Percentiles rank a stretch among this genome's conserved stretches.
These are phyloP conservation scores for Coniochaeta sp. DNA, from an alignment of 2,329 filamentous ascomycete genomes.

Conservation along the genomic window DNA sequence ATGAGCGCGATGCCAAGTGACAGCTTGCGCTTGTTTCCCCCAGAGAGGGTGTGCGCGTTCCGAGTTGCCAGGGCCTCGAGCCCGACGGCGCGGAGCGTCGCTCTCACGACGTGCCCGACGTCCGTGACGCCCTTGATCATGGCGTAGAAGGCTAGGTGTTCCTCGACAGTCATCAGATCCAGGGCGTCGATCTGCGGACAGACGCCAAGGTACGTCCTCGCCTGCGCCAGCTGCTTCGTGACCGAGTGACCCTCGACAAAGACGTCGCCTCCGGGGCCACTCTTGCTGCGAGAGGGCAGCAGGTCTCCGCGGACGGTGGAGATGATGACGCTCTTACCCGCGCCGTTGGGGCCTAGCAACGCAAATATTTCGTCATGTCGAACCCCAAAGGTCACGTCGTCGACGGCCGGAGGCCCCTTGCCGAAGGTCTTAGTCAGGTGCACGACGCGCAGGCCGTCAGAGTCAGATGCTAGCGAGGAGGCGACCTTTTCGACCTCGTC, in stretches of 20 bases:
- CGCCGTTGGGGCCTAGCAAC: constrained; percentile 69
- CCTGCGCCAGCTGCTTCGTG: constrained; percentile 54
- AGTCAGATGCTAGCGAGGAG: no score
- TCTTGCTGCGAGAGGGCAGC: constrained; percentile 49
- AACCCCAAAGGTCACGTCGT: constrained; percentile 66
- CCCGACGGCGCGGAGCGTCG: constrained; percentile 60
- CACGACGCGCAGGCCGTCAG: no score
- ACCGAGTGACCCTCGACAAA: constrained; percentile 62
- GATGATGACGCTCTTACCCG: constrained; percentile 68
- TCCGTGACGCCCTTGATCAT: constrained; percentile 59
- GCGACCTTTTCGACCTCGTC: no score
- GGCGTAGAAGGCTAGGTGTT: constrained; percentile 69
- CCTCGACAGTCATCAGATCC: constrained; percentile 65
- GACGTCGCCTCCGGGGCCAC: no score
- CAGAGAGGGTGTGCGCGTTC: constrained; percentile 61
- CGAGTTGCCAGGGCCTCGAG: constrained; percentile 53
- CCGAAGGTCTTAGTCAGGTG: no score
- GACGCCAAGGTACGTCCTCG: constrained; percentile 51
- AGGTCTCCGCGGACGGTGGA: constrained; percentile 67
- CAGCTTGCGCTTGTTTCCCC: constrained; percentile 72
- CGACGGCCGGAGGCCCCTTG: constrained; percentile 50
- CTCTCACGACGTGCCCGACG: constrained; percentile 54
- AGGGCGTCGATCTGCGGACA: constrained; percentile 70
- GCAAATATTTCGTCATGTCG: constrained; percentile 64
- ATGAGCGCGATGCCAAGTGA: constrained; percentile 68